Conservation (phyloP, 768 basidiomycete species). For the Lactifluus rugatus region DNA sequence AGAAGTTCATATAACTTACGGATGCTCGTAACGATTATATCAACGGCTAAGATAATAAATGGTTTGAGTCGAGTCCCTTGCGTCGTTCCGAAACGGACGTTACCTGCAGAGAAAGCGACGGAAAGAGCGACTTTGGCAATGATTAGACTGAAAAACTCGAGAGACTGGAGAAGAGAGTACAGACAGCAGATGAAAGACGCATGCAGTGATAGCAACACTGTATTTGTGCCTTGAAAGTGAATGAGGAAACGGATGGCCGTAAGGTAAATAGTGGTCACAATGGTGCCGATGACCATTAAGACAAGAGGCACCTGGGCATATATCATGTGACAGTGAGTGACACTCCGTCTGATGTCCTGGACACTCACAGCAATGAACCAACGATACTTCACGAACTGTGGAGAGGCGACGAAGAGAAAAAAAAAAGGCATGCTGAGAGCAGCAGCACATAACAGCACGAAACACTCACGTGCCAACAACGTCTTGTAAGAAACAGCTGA, state of each 20-base stretch:
- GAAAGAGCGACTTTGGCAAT: neutral
- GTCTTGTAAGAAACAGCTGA: conserved; percentile 24
- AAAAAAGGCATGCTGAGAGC: neutral
- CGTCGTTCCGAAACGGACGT: neutral
- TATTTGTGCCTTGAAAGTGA: neutral
- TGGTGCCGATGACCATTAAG: conserved; percentile 3
- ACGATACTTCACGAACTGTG: neutral
- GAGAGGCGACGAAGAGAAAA: neutral
- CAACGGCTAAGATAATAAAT: neutral
- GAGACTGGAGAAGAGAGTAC: neutral
- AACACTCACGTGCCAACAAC: conserved; percentile 24
- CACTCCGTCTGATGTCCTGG: too few species aligned
- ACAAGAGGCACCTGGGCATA: conserved; percentile 1
- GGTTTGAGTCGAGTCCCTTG: neutral
- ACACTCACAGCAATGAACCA: conserved; percentile 1
- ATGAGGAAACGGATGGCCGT: neutral
- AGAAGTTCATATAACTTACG: neutral
- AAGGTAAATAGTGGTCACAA: neutral
- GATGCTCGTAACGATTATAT: conserved; percentile 10
- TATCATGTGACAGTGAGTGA: too few species aligned
- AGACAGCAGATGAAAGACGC: conserved; percentile 10
- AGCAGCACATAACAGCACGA: neutral
- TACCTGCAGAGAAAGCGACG: conserved; percentile 3
- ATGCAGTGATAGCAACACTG: neutral
- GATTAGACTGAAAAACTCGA: neutral